phyloP scores from a whole-genome alignment of 1,284 basidiomycete species.

The Amylostereum areolatum region DNA sequence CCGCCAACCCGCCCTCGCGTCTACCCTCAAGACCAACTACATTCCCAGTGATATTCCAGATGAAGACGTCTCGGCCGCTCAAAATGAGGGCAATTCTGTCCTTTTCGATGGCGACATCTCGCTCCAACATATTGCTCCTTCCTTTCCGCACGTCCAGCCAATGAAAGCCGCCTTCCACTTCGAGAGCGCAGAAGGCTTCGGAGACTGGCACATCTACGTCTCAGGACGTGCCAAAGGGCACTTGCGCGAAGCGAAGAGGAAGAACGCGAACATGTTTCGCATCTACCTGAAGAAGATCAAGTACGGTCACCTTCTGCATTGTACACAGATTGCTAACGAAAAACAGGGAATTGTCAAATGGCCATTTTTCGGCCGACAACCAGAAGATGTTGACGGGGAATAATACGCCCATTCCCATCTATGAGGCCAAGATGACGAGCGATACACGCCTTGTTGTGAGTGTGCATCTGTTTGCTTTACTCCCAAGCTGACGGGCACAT shows the following conservation, averaged over 20 bases:
- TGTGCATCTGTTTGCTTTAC: slow-evolving; percentile 7
- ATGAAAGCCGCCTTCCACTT: slow-evolving; percentile 45
- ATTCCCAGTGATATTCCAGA: slow-evolving; percentile 2
- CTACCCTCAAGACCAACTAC: slow-evolving; percentile 14
- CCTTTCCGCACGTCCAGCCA: slow-evolving; percentile 39
- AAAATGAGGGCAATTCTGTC: neutral
- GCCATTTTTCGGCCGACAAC: slow-evolving; percentile 63
- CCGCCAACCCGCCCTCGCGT: slow-evolving; percentile 11
- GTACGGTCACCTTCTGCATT: slow-evolving; percentile 22
- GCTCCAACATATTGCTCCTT: slow-evolving; percentile 16
- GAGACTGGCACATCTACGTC: slow-evolving; percentile 47
- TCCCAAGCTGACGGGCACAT: neutral
- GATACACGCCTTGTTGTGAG: slow-evolving; percentile 58
- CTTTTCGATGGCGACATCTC: neutral
- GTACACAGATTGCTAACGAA: neutral
- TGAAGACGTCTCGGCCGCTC: slow-evolving; percentile 5
- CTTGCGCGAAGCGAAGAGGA: slow-evolving; percentile 33
- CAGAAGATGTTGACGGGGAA: slow-evolving; percentile 53
- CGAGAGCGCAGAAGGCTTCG: slow-evolving; percentile 45
- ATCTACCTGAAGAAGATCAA: slow-evolving; percentile 56
- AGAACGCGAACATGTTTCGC: slow-evolving; percentile 35
- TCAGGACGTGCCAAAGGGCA: slow-evolving; percentile 37
- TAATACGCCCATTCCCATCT: slow-evolving; percentile 40
- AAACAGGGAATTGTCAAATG: slow-evolving; percentile 54
- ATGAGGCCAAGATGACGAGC: slow-evolving; percentile 62